These are phyloP conservation scores for Phytopythium helicoides DNA, from an alignment of 352 stramenopile species.

Conservation along the genomic window DNA sequence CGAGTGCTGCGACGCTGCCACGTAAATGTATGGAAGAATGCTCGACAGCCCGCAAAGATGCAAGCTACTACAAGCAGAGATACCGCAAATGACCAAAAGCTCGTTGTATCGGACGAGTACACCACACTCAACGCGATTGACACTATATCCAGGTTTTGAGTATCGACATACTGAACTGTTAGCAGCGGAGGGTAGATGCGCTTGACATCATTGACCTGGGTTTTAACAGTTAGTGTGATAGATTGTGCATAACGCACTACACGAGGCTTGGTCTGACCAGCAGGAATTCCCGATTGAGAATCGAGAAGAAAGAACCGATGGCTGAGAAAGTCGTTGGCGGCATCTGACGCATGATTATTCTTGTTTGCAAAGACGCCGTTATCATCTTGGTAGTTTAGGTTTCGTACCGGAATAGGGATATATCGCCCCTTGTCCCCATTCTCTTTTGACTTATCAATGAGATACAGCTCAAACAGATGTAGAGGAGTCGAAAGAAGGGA, in stretches of 20 bases:
- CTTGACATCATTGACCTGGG: conserved; percentile 37
- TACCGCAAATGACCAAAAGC: conserved; percentile 77
- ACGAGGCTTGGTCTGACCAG: conserved; percentile 39
- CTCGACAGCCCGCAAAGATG: conserved; percentile 46
- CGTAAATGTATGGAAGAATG: conserved; percentile 81
- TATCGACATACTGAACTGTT: conserved; percentile 78
- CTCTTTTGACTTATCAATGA: conserved; percentile 78
- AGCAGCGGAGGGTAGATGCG: conserved; percentile 71
- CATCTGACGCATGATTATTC: conserved; percentile 56
- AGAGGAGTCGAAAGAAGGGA: conserved; percentile 38
- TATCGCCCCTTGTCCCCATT: conserved; percentile 50
- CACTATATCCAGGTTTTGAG: conserved; percentile 18
- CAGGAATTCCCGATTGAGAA: conserved; percentile 54
- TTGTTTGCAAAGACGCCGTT: conserved; percentile 71
- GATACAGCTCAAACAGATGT: conserved; percentile 89
- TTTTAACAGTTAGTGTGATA: conserved; percentile 66
- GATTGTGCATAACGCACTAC: conserved; percentile 70
- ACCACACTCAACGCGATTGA: conserved; percentile 75
- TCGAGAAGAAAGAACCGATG: conserved; percentile 94
- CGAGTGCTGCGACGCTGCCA: conserved; percentile 81
- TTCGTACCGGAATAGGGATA: conserved; percentile 87
- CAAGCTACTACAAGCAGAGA: conserved; percentile 70
- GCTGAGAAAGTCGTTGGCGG: conserved; percentile 81
- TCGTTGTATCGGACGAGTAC: conserved; percentile 81
- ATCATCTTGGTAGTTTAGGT: conserved; percentile 76